A percentile compares a stretch with the other conserved stretches of the same genome.
phyloP scores from a whole-genome alignment of 208 protist species.

The Acanthamoeba royreba region DNA sequence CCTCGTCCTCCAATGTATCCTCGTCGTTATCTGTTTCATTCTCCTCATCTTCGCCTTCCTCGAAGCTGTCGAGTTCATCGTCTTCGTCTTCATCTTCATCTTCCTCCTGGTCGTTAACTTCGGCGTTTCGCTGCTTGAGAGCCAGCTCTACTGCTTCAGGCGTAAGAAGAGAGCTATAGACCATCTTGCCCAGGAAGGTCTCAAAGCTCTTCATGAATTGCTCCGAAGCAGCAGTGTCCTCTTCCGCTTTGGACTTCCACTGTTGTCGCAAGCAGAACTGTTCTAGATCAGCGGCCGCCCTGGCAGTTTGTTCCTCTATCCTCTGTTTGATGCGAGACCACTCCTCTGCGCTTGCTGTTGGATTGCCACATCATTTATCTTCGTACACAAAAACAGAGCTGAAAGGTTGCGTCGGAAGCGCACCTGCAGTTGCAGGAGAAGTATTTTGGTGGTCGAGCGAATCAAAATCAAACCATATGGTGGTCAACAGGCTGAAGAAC shows the following conservation, averaged over 20 bases:
- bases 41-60: background rate
- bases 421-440: too few relatives aligned
- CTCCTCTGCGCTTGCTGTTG: background rate
- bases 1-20: background rate
- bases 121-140: background rate
- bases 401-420: background rate
- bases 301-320: background rate
- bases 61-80: background rate
- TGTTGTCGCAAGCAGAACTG: background rate
- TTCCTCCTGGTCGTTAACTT: background rate
- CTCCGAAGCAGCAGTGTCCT: background rate
- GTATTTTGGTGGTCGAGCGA: background rate
- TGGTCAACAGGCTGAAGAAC: background rate
- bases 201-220: background rate
- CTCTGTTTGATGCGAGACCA: background rate
- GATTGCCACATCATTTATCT: background rate
- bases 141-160: background rate
- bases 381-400: too few relatives aligned
- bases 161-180: background rate
- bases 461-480: background rate
- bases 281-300: background rate
- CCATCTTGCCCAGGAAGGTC: background rate
- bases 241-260: background rate
- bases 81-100: background rate
- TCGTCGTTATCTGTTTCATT: too few relatives aligned